phyloP scores from a whole-genome alignment of 495 filamentous ascomycete species.

The Neurospora africana region DNA sequence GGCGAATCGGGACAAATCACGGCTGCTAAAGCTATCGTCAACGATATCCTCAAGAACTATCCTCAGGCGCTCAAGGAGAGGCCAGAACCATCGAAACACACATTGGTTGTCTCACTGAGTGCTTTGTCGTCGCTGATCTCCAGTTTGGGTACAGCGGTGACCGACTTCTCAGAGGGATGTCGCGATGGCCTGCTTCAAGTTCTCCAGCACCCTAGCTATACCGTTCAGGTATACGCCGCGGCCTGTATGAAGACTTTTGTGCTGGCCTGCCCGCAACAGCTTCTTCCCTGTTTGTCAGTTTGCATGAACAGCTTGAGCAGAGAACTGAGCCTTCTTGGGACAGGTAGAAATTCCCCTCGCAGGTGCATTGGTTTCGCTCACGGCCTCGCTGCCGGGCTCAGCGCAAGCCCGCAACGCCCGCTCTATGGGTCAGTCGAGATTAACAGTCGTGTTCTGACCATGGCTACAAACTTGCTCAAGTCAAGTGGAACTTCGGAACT shows the following conservation, averaged over 20 bases:
- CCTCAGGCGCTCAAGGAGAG: conserved; percentile 87
- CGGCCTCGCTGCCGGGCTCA: conserved; percentile 83
- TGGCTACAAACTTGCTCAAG: conserved; percentile 87
- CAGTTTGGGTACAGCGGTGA: conserved; percentile 72
- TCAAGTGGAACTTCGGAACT: conserved; percentile 86
- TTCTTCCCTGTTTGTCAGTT: conserved; percentile 83
- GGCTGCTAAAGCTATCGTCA: conserved; percentile 72
- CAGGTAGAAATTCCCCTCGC: conserved; percentile 67
- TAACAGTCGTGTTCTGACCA: conserved; percentile 79
- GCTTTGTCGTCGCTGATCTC: conserved; percentile 69
- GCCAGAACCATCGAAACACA: conserved; percentile 81
- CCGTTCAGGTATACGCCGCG: conserved; percentile 82
- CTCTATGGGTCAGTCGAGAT: conserved; percentile 93
- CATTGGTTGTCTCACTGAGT: conserved; percentile 66
- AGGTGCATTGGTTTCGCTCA: conserved; percentile 88
- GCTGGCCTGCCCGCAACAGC: conserved; percentile 79
- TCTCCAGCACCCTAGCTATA: conserved; percentile 89
- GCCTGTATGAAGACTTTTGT: conserved; percentile 79
- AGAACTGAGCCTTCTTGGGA: conserved; percentile 68
- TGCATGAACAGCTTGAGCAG: conserved; percentile 92
- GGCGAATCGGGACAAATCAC: conserved; percentile 79
- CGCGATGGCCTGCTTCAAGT: conserved; percentile 85
- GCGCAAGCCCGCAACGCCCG: conserved; percentile 76
- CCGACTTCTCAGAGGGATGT: conserved; percentile 63
- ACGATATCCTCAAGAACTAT: conserved; percentile 86